These are phyloP conservation scores for Lablab purpureus DNA, from an alignment of 306 rosid genomes.

Conservation along the genomic window DNA sequence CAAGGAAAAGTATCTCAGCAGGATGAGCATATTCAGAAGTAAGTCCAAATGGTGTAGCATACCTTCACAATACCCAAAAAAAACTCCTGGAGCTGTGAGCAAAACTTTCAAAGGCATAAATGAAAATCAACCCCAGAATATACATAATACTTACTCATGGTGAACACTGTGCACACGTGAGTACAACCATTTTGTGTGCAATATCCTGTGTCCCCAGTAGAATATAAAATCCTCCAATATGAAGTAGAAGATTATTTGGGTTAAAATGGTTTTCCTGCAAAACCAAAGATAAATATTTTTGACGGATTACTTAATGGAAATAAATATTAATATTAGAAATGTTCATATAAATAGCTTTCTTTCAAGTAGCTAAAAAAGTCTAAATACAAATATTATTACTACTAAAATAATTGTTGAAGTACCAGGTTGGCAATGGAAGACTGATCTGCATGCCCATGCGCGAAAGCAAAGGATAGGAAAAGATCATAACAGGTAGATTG, in stretches of 20 bases:
- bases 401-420: conserved; percentile 65
- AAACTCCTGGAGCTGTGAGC: conserved; percentile 18
- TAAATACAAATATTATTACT: conserved; percentile 23
- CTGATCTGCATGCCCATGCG: conserved; percentile 83
- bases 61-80: conserved; percentile 61
- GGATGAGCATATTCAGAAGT: conserved; percentile 99
- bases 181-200: conserved; percentile 93
- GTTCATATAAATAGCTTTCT: neutral
- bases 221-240: conserved; percentile 86
- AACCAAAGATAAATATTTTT: conserved; percentile 28
- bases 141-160: conserved; percentile 72
- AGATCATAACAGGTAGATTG: conserved; percentile 76
- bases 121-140: conserved; percentile 8
- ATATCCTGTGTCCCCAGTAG: conserved; percentile 92
- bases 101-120: conserved; percentile 14
- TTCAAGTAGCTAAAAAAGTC: conserved; percentile 14
- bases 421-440: conserved; percentile 95
- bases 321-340: conserved; percentile 11
- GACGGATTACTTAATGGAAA: neutral
- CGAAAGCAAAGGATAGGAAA: conserved; percentile 78
- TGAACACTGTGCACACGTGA: conserved; percentile 87
- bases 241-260: conserved; percentile 81
- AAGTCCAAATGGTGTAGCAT: conserved; percentile 96
- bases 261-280: conserved; percentile 69
- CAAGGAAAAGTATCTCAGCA: conserved; percentile 97